These are phyloP conservation scores for Kickxella alabastrina DNA, from an alignment of 192 early-diverging fungal genomes.

Conservation along the genomic window DNA sequence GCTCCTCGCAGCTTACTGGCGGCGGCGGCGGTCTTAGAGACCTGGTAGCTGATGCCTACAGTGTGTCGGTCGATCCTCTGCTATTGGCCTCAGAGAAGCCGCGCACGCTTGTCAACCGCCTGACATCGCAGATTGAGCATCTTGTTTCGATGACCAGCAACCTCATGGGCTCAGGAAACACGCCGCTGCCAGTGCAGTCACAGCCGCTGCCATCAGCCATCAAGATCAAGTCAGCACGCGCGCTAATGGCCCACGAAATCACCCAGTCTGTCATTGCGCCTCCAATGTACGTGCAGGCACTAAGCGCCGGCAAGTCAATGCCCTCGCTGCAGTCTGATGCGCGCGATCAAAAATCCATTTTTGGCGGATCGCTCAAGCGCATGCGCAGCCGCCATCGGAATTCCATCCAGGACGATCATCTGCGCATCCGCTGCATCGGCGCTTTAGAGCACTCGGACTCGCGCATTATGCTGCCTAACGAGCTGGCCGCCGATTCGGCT, in stretches of 20 bases:
- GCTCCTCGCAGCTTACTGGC: slow-evolving; percentile 12
- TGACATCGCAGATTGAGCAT: slow-evolving; percentile 12
- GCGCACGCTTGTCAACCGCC: slow-evolving; percentile 11
- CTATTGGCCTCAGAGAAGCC: background rate
- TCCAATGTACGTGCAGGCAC: slow-evolving; percentile 21
- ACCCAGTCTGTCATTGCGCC: slow-evolving; percentile 2
- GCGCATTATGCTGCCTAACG: slow-evolving; percentile 25
- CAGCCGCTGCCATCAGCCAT: background rate
- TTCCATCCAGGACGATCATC: background rate
- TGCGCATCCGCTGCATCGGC: slow-evolving; percentile 13
- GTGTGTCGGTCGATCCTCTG: background rate
- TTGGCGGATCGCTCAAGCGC: background rate
- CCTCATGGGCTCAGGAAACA: background rate
- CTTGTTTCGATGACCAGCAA: slow-evolving; percentile 6
- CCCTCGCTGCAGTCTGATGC: background rate
- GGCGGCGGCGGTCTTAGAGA: background rate
- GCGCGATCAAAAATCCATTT: background rate
- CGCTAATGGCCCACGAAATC: slow-evolving; percentile 3
- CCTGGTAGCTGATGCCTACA: background rate
- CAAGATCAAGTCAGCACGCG: background rate
- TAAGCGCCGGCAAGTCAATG: background rate
- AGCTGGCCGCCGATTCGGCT: slow-evolving; percentile 7
- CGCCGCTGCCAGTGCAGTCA: background rate
- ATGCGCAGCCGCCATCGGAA: background rate
- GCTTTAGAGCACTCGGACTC: slow-evolving; percentile 7